Base-by-base conservation (phyloP, 441 rosid genomes). In the Hura crepitans region DNA sequence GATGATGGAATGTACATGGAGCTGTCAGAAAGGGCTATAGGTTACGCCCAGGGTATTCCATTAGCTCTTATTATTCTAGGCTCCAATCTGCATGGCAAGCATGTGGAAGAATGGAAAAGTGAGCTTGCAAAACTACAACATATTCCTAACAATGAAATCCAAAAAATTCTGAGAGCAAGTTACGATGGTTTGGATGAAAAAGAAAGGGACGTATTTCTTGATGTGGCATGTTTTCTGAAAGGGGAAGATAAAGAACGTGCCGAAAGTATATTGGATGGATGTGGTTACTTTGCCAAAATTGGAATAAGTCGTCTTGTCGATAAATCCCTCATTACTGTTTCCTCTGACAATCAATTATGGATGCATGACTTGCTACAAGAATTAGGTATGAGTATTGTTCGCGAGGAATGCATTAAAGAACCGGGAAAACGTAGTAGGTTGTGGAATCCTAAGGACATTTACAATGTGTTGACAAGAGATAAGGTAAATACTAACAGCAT, bases 321-420 rank as follows among this genome's bases (percentile, higher is more conserved):
- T 23, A 73, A 58, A 55, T 49, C 46, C 6, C 72, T 73, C 45
- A 45, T 73, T 18, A 33, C 27, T 0, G n/a, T 66, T 66, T 58
- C 37, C 57, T 47, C 37, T 3, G 5, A 37, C 3, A 35, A 66
- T 0, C 30, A 14, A 50, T 17, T 84, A 6, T 22, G 61, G 73
- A 80, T 86, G 79, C 89, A 86, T 72, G 78, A 80, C 55, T 72
- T 85, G 72, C 47, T 76, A 50, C 75, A 77, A 74, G 78, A 80
- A 66, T 74, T 84, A 80, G 84, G 85, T 14, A 33, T 59, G 75
- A 65, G 80, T 2, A 68, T 84, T 68, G 83, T 80, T n/a, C 68
- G 65, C 8, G 17, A 25, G 50, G 79, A 76, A 78, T 23, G 43
- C 11, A 64, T 70, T 6, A 6, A n/a, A 10, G 65, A 66, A 1